Base-by-base conservation (phyloP, 805 yeast genomes). In the Monosporozyma yasuniensis region DNA sequence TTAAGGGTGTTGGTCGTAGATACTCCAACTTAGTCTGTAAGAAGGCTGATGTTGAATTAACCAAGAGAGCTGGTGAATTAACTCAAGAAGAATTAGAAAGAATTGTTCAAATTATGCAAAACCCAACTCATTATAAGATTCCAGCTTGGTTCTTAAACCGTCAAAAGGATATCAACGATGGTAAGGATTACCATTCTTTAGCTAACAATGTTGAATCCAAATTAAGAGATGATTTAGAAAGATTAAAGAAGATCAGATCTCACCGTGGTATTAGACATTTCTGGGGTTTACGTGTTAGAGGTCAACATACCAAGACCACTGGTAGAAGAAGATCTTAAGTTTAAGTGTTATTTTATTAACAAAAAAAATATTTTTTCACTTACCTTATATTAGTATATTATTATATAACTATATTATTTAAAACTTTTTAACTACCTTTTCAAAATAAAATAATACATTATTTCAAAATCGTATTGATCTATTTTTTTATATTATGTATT, bases 1-100 rank as follows among this genome's bases (percentile, higher is more conserved):
- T 93, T 76, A 87, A 96, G 82, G 99, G 99, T 90, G 98, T 93
- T 71, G 99, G 99, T 82, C 95, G 98, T 80, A 93, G 99, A 82
- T 95, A 91, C 87, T 82, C 99, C 78, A 93, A 95, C 90, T 82
- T 93, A 80, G 96, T 93, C 73, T 93, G 98, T 84, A 95, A 95
- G 87, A 95, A 91, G 85, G 99, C 99, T 71, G 99, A 93, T 83
- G 95, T 93, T 73, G 95, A 87, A 76, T 84, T 95, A 78, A 71
- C 77, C 78, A 93, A 93, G 86, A 87, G 99, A 79, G 99, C 99
- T 71, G 99, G 99, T 87, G 99, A 93, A 81, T 88, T 93, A 76
- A 90, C 99, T 76, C 99, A 93, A 78, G 99, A 93, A 85, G 99
- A 93, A 82, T 88, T 93, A 76, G 99, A 93, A 84, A 90, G 99